These are phyloP conservation scores for Vitis hybrid DNA, from an alignment of 177 flowering plant species.

Conservation along the genomic window DNA sequence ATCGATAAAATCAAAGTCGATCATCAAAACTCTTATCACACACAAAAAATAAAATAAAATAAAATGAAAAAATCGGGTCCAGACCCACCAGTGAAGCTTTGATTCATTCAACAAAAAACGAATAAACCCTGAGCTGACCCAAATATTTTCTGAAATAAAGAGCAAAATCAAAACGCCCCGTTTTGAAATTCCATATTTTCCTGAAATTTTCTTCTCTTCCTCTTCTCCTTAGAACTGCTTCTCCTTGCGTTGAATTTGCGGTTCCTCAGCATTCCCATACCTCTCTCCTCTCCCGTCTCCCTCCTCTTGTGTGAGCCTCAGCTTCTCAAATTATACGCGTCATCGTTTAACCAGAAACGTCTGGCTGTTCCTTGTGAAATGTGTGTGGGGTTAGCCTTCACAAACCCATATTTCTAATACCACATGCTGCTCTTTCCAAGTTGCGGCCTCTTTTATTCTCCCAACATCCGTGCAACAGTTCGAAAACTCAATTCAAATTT, in stretches of 20 bases:
- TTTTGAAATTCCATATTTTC: neutral
- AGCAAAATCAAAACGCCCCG: neutral
- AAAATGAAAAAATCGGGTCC: neutral
- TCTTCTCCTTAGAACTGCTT: conserved; percentile 5
- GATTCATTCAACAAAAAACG: conserved; percentile 10
- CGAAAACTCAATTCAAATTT: too few species aligned
- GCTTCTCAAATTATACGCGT: conserved; percentile 1
- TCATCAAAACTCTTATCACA: neutral
- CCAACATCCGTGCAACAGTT: too few species aligned
- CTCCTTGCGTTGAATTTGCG: neutral
- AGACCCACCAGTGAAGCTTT: conserved; percentile 26
- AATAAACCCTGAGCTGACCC: conserved; percentile 1
- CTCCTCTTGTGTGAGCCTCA: neutral
- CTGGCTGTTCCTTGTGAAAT: conserved; percentile 1
- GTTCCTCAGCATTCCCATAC: conserved; percentile 4
- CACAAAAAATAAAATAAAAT: neutral
- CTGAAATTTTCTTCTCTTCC: conserved; percentile 14
- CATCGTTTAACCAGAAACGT: conserved; percentile 10
- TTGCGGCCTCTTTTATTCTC: conserved; percentile 6
- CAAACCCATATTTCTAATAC: neutral
- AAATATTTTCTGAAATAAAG: neutral
- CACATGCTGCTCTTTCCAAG: conserved; percentile 2
- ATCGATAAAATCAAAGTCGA: neutral
- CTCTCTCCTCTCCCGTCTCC: neutral
- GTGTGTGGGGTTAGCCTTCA: neutral